Base-by-base conservation (phyloP, 2,329 filamentous ascomycete species). In the Colletotrichum sp. region DNA sequence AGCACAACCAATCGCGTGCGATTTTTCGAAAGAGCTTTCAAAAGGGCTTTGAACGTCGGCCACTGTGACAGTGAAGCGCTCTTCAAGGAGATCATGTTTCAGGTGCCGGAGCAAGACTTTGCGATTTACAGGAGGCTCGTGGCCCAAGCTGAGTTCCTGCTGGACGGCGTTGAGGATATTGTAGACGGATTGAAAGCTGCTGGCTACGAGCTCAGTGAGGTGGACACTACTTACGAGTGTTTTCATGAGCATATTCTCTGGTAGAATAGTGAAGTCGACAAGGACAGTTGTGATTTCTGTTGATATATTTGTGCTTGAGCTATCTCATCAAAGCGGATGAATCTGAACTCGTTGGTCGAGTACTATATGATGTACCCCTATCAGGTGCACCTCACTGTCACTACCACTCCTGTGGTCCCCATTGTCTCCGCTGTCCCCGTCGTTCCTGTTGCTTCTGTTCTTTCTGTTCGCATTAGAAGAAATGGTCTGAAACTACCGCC, bases 231-330 rank as follows among this genome's bases (percentile, higher is more conserved):
- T 8, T 57, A 57, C 8, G 21, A 26, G 15, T 43, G 38, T 6
- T n/a, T 43, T 0, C 38, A 43, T 3, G 9, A 6, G 16, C 0
- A 10, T 2, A 3, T n/a, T 6, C 8, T 43, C 36, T 43, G 16
- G 5, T 43, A 43, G 36, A 18, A 0, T 10, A 5, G 1, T 6
- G 8, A 43, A 43, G 38, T 3, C 5, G 3, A 18, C 38, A n/a
- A 6, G 16, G 6, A 3, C 8, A 2, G 16, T n/a, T 18, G 36
- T n/a, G 5, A n/a, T 4, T 9, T 43, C 1, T 0, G n/a, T 18
- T 43, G 1, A 9, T 18, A 1, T 38, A 9, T 18, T 10, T 18
- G 8, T 9, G 1, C 3, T 43, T 43, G 16, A 43, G 16, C 16
- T 9, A 3, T 38, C 16, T 5, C 16, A 38, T 38, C 4, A 18